Evolutionary conservation across 192 early-diverging fungal genomes (phyloP), one percentile per base, ranked within the genome.

Genomic region (Backusella psychrophila): DNA sequence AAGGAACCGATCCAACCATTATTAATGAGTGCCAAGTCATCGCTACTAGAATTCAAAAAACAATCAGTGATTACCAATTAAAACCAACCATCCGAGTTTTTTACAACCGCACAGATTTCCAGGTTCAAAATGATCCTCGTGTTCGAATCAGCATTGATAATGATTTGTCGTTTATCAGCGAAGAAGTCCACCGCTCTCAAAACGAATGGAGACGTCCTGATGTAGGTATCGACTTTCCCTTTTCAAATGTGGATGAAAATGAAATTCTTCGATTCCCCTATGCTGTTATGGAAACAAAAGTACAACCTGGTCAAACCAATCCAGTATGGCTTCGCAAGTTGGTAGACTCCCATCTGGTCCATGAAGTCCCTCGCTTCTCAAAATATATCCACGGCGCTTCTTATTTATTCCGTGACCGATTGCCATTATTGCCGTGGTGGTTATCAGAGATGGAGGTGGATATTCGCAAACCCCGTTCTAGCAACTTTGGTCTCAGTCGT

Each of bases 161-260:
- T 0, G 94, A 99, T 77, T 84, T 99, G 70, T 91, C 93, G 46
- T 94, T 98, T 89, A 93, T 97, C 76, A 93, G 97, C 29, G 97
- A 99, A 81, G 97, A 99, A 83, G 78, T 80, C 41, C 78, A 84
- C 29, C 91, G 98, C 17, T 88, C 90, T 21, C 93, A 90, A 9
- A 80, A 87, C 73, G 73, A 78, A 69, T 82, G 81, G 81, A 74
- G 81, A 39, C 68, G 81, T 49, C 77, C 75, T 31, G 81, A 82
- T 69, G 81, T 73, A 49, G 81, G 81, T 38, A 78, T 78, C 23
- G 81, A 78, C 66, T 73, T 73, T 71, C 92, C 94, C 1, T 82
- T 79, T 38, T 12, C 11, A 2, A 21, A 78, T 36, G 36, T 82
- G 29, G 44, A 73, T 44, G 77, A 78, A 11, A 41, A 23, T 6